Conservation (phyloP, 1,284 basidiomycete genomes). For the Bondarzewia mesenterica region DNA sequence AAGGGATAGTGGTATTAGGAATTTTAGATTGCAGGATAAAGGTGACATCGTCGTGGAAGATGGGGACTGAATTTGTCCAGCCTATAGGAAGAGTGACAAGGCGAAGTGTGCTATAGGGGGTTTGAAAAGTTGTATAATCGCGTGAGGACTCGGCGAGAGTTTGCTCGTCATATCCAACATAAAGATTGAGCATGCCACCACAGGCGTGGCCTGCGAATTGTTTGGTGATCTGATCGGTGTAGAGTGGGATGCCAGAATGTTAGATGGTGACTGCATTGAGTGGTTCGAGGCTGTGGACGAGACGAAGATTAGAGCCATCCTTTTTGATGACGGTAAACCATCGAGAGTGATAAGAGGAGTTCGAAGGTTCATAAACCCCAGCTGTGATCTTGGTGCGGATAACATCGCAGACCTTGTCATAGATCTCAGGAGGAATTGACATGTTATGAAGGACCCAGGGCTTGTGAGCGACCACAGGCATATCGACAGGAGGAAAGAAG, state of each 20-base stretch:
- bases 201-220: slow-evolving; percentile 23
- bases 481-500: background rate
- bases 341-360: slow-evolving; percentile 23
- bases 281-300: slow-evolving; percentile 3
- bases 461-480: slow-evolving; percentile 17
- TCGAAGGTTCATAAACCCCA: slow-evolving; percentile 27
- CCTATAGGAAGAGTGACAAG: background rate
- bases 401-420: slow-evolving; percentile 21
- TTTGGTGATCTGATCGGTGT: slow-evolving; percentile 23
- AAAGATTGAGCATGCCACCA: background rate
- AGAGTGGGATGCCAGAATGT: slow-evolving; percentile 23
- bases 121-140: background rate
- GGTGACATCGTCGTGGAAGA: background rate
- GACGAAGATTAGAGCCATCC: slow-evolving; percentile 4
- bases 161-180: slow-evolving; percentile 13
- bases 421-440: slow-evolving; percentile 20
- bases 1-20: background rate
- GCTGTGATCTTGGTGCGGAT: slow-evolving; percentile 24
- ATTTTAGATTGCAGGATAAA: background rate
- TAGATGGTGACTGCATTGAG: slow-evolving; percentile 26
- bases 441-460: slow-evolving; percentile 22
- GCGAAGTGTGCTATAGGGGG: background rate
- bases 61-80: background rate
- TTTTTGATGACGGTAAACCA: slow-evolving; percentile 16
- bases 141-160: background rate